These are phyloP conservation scores for Neocatenulostroma microsporum DNA, from an alignment of 2,329 filamentous ascomycete species.

Conservation along the genomic window DNA sequence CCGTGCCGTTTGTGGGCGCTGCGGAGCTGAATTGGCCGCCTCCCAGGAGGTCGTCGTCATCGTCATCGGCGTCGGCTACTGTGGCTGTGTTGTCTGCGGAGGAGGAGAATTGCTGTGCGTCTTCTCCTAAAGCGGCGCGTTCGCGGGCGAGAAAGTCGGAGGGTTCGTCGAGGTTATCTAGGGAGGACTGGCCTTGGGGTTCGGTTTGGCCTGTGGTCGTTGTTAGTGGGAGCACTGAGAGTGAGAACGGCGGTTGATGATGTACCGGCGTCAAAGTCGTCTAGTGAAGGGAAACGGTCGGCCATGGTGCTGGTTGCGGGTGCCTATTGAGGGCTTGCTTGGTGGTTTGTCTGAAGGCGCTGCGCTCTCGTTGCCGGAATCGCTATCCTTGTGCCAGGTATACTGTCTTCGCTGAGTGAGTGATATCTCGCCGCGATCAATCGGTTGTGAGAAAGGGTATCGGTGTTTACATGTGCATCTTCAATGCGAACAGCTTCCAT, in stretches of 20 bases:
- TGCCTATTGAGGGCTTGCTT: slow-evolving; percentile 7
- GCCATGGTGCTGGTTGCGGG: slow-evolving; percentile 33
- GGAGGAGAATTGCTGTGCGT: slow-evolving; percentile 82
- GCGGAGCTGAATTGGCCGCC: slow-evolving; percentile 28
- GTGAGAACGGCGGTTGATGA: slow-evolving; percentile 8
- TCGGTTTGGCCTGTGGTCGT: slow-evolving; percentile 56
- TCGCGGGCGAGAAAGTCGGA: slow-evolving; percentile 89
- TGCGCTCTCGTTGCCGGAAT: no score
- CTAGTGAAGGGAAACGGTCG: slow-evolving; percentile 46
- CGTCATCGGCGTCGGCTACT: slow-evolving; percentile 55
- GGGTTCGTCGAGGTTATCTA: slow-evolving; percentile 50
- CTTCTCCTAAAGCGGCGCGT: slow-evolving; percentile 81
- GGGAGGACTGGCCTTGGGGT: slow-evolving; percentile 46
- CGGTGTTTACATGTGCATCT: no score
- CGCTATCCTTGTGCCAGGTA: no score
- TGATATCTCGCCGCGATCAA: no score
- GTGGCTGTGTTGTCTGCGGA: slow-evolving; percentile 60
- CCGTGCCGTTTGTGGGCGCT: slow-evolving; percentile 27
- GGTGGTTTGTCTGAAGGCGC: no score
- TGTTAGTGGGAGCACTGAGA: slow-evolving; percentile 14
- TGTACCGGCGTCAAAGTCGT: slow-evolving; percentile 47
- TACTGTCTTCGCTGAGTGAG: no score
- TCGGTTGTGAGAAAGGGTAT: no score
- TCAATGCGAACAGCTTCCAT: background rate
- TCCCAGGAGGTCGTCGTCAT: slow-evolving; percentile 55